Conservation (phyloP, 1,139 yeast genomes). For the Saccharomycopsis hybrid region DNA sequence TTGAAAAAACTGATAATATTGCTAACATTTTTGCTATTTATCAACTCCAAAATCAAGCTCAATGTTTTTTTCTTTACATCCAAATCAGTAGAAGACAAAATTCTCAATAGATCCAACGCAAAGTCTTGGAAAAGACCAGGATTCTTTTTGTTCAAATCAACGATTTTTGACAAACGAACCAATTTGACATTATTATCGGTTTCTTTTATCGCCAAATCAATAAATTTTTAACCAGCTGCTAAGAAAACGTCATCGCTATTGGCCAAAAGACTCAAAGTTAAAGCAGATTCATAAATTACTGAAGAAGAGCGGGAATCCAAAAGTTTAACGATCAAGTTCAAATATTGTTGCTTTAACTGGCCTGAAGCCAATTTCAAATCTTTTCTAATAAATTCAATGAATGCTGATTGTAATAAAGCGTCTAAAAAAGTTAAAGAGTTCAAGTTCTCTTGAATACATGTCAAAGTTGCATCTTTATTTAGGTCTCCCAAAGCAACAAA, state of each 20-base stretch:
- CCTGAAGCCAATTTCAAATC: conserved; percentile 60
- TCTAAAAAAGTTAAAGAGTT: conserved; percentile 63
- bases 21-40: conserved; percentile 85
- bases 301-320: conserved; percentile 67
- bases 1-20: conserved; percentile 88
- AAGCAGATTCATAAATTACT: conserved; percentile 89
- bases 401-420: conserved; percentile 79
- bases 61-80: conserved; percentile 89
- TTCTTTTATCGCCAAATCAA: conserved; percentile 85
- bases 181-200: conserved; percentile 91
- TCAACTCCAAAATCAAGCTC: conserved; percentile 71
- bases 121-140: conserved; percentile 85
- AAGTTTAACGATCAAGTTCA: conserved; percentile 65
- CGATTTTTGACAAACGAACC: conserved; percentile 82
- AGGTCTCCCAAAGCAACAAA: conserved; percentile 81
- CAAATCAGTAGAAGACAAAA: conserved; percentile 78
- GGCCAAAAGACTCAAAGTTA: conserved; percentile 62
- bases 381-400: conserved; percentile 84
- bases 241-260: conserved; percentile 65
- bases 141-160: conserved; percentile 63
- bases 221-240: conserved; percentile 76
- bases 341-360: conserved; percentile 62
- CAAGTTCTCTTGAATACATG: conserved; percentile 70
- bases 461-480: conserved; percentile 79
- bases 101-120: conserved; percentile 80